Evolutionary conservation across 1,284 basidiomycete genomes (phyloP).

Genomic region (Coniferiporia sulphurascens): DNA sequence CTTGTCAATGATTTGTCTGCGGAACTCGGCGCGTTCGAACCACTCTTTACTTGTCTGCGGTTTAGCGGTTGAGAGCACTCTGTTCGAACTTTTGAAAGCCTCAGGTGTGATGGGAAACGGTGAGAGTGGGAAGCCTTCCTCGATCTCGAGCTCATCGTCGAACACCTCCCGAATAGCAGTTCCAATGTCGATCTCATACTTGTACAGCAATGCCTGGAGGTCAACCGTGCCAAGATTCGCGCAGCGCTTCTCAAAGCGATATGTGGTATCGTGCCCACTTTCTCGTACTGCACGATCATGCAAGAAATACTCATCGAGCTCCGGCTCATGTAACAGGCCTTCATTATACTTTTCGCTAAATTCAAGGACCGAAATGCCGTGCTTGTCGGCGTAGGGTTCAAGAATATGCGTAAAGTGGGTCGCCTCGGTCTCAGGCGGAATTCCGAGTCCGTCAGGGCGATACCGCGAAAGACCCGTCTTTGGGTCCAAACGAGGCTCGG

Average conservation of each 20-base stretch:
- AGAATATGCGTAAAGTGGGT: conserved; percentile 97
- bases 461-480: conserved; percentile 92
- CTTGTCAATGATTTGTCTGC: conserved; percentile 84
- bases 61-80: conserved; percentile 60
- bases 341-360: conserved; percentile 96
- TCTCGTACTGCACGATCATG: conserved; percentile 95
- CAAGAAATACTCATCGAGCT: conserved; percentile 94
- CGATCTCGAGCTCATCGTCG: conserved; percentile 84
- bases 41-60: conserved; percentile 80
- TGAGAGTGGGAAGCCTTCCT: conserved; percentile 88
- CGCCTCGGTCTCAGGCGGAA: conserved; percentile 97
- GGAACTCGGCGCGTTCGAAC: conserved; percentile 82
- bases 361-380: conserved; percentile 93
- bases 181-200: conserved; percentile 94
- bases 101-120: conserved; percentile 87
- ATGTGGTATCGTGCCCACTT: conserved; percentile 96
- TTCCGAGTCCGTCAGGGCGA: conserved; percentile 91
- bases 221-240: conserved; percentile 97
- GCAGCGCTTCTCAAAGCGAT: conserved; percentile 94
- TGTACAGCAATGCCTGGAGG: conserved; percentile 84
- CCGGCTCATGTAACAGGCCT: conserved; percentile 79
- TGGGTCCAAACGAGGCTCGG: conserved; percentile 87
- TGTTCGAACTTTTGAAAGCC: conserved; percentile 56
- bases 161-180: conserved; percentile 94
- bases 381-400: conserved; percentile 90